A percentile compares a stretch with the other conserved stretches of the same genome.
Conservation (phyloP, 345 rosid species). For the Populus davidiana region DNA sequence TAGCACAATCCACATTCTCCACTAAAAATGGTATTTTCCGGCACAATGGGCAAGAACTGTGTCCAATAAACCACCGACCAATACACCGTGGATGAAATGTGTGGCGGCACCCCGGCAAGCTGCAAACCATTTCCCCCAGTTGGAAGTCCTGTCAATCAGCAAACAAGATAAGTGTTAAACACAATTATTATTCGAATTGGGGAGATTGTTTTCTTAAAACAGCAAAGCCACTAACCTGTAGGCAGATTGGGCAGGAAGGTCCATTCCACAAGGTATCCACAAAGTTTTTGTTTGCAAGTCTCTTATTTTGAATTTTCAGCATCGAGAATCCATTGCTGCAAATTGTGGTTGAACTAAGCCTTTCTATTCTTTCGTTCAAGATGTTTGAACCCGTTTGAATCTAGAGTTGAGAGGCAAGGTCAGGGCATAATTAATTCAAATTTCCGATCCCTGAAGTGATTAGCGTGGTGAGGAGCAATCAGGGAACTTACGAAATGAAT, state of each 20-base stretch:
- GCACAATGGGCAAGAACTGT: conserved; percentile 43
- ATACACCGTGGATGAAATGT: conserved; percentile 30
- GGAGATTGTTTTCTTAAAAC: background rate
- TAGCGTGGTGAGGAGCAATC: background rate
- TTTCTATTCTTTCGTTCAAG: conserved; percentile 3
- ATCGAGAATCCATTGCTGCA: background rate
- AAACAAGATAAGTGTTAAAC: background rate
- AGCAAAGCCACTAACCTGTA: conserved; percentile 29
- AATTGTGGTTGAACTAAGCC: background rate
- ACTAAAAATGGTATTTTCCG: conserved; percentile 8
- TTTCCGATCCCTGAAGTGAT: background rate
- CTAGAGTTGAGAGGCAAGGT: background rate
- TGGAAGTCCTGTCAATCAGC: conserved; percentile 32
- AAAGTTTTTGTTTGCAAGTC: conserved; percentile 15
- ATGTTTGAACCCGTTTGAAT: background rate
- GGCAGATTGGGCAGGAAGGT: conserved; percentile 41
- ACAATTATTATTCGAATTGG: background rate
- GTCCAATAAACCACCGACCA: conserved; percentile 24
- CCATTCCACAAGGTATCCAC: conserved; percentile 28
- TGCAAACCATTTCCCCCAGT: conserved; percentile 12
- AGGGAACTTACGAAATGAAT: conserved; percentile 16
- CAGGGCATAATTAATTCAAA: background rate
- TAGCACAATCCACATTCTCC: background rate
- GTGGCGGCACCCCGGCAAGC: conserved; percentile 36
- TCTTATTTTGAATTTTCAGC: conserved; percentile 10